phyloP scores from a whole-genome alignment of 192 early-diverging fungal genomes.

The Coemansia sp. region DNA sequence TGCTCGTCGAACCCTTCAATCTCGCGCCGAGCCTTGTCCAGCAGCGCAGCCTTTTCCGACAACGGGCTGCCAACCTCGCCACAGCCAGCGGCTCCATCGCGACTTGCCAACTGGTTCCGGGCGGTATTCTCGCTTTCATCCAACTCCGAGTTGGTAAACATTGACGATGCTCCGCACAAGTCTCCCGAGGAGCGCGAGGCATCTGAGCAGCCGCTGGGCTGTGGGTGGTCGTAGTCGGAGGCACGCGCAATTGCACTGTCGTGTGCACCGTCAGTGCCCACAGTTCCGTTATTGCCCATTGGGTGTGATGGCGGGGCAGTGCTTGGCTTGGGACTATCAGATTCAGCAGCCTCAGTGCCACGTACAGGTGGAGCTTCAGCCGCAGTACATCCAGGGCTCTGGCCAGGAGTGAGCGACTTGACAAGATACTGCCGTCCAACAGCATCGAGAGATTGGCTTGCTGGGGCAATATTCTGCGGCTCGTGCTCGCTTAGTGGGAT shows the following conservation, averaged over 20 bases:
- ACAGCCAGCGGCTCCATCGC: background rate
- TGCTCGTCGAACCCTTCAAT: slow-evolving; percentile 52
- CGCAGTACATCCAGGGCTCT: background rate
- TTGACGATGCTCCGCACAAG: slow-evolving; percentile 37
- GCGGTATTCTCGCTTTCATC: slow-evolving; percentile 15
- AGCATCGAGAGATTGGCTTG: slow-evolving; percentile 10
- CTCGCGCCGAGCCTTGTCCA: slow-evolving; percentile 43
- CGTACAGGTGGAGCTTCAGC: background rate
- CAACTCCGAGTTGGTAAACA: slow-evolving; percentile 43
- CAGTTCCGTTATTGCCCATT: background rate
- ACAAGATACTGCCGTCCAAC: slow-evolving; percentile 32
- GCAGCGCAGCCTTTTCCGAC: slow-evolving; percentile 41
- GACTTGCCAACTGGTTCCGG: background rate
- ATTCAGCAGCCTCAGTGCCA: background rate
- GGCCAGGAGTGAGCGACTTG: slow-evolving; percentile 14
- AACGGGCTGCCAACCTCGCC: background rate
- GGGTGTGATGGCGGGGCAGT: background rate
- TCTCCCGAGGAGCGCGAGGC: slow-evolving; percentile 23
- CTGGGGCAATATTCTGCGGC: background rate
- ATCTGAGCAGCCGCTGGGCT: slow-evolving; percentile 4
- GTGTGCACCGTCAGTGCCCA: background rate
- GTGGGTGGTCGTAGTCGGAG: background rate
- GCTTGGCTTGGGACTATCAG: background rate
- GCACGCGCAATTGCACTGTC: background rate
- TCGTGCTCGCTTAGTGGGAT: background rate